phyloP scores from a whole-genome alignment of 495 filamentous ascomycete genomes.

The Antarctomyces pellizariae region DNA sequence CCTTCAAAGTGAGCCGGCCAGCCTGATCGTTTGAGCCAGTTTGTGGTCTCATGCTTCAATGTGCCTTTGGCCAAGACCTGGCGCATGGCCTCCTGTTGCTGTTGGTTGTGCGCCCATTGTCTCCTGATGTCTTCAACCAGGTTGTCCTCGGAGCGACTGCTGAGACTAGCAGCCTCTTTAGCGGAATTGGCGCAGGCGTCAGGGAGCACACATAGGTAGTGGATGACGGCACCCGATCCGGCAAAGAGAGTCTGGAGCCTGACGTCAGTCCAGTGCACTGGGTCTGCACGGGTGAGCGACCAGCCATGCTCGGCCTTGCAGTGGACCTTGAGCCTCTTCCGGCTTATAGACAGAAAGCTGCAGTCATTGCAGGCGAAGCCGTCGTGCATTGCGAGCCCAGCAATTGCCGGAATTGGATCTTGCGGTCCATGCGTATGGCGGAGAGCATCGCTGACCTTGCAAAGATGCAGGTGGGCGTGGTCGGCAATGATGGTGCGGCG shows the following conservation, averaged over 20 bases:
- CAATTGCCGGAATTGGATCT: background rate
- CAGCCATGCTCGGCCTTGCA: no score
- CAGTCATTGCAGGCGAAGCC: no score
- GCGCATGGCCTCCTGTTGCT: conserved; percentile 1
- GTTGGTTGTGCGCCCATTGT: background rate
- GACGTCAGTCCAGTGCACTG: no score
- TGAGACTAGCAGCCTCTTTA: no score
- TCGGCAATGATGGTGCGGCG: background rate
- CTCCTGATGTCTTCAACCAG: conserved; percentile 2
- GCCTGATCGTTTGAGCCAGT: conserved; percentile 1
- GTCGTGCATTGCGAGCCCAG: background rate
- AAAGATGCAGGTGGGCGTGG: background rate
- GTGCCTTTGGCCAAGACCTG: conserved; percentile 1
- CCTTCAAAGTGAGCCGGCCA: conserved; percentile 1
- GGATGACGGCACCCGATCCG: no score
- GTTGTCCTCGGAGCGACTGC: no score
- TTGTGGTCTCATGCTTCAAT: conserved; percentile 1
- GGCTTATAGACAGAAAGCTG: no score
- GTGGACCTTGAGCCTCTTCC: no score
- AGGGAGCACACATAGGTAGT: no score
- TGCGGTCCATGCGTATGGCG: background rate
- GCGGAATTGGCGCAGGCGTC: no score
- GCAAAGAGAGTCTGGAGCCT: no score
- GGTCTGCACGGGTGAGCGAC: no score
- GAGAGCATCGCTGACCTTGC: background rate